Evolutionary conservation across 2,329 filamentous ascomycete genomes (phyloP), one percentile per base, ranked within the genome.

Genomic region (Colletotrichum sp.): DNA sequence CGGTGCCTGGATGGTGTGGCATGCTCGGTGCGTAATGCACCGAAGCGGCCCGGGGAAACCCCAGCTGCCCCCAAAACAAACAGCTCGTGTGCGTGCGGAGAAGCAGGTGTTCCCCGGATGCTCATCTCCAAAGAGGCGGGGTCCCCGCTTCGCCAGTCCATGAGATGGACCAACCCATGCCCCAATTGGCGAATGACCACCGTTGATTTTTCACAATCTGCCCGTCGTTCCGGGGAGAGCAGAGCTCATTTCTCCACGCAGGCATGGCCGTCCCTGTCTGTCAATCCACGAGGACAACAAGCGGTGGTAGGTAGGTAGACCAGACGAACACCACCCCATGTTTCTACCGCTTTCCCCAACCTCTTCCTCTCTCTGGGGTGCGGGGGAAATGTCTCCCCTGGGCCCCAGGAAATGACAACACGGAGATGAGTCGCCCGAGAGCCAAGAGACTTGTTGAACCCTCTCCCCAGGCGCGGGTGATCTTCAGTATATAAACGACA

Each of bases 361-460:
- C 63, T 32, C 55, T 55, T 8, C 16, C 66, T 34, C 39, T 52
- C 30, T 16, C 69, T 30, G 24, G 32, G 57, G 63, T 76, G 72
- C 68, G 72, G 67, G 63, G 73, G 28, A 63, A 16, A 5, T 44
- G 3, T 44, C 24, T 44, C 24, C 9, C 52, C 39, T 24, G 72
- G 72, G 49, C 28, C 26, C 21, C n/a, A 21, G 32, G 49, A 64
- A 36, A 59, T 49, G 34, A 30, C 52, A 28, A n/a, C 60, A 63
- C 69, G 69, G 73, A 73, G 39, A 72, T 76, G 64, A 69, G 39
- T 63, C 59, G 34, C 36, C 73, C 73, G 73, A 69, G 44, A 18
- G 16, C 26, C 24, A n/a, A 52, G 39, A 24, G 44, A 39, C 32
- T 18, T 49, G 36, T 9, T 3, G 24, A 32, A 6, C 26, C 64